Evolutionary conservation across 2,329 filamentous ascomycete species (phyloP), one percentile per base, ranked within the genome.

Genomic region (Aspergillus hiratsukae): DNA sequence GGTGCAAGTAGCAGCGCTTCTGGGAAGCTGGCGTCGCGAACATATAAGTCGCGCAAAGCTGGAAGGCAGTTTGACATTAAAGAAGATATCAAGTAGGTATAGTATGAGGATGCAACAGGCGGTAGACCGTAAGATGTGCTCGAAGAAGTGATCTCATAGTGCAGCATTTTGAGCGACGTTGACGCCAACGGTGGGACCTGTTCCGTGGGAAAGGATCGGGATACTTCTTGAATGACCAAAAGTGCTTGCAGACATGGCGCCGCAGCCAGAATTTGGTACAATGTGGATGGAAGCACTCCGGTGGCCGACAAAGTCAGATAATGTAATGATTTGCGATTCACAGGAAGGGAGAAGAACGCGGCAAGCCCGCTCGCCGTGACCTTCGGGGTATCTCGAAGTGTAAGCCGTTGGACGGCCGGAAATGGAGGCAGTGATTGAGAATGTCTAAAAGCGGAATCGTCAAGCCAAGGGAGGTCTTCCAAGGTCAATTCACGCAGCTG

Each of bases 1-100:
- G 88, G 88, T 1, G 86, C 83, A 6, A 93, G 80, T 14, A 91
- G 81, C 5, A 97, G 83, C 10, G 87, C 82, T 63, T 96, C 90
- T 1, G 91, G 87, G 69, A 97, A 96, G 51, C 84, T 81, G 27
- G 88, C 84, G 66, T 97, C 91, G 51, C 90, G 88, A 19, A 97
- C 93, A 70, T 95, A 97, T 7, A 97, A 82, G 23, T 87, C 83
- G 37, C 81, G 81, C 8, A 97, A 80, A 37, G 82, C 83, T 1
- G 91, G 91, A 7, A 97, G 81, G 7, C 85, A 83, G 59, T 87
- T 88, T 17, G 85, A 83, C 58, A 94, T 84, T 31, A 97, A 83
- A 0, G 90, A 96, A n/a, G 83, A 83, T 27, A 90, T 87, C 21
- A 97, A 83, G 73, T 96, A 96, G 58, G 85, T 83, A 73, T 97